A percentile compares a stretch with the other conserved stretches of the same genome.
Conservation (phyloP, 202 grass and related monocot species). For the Setaria viridis region DNA sequence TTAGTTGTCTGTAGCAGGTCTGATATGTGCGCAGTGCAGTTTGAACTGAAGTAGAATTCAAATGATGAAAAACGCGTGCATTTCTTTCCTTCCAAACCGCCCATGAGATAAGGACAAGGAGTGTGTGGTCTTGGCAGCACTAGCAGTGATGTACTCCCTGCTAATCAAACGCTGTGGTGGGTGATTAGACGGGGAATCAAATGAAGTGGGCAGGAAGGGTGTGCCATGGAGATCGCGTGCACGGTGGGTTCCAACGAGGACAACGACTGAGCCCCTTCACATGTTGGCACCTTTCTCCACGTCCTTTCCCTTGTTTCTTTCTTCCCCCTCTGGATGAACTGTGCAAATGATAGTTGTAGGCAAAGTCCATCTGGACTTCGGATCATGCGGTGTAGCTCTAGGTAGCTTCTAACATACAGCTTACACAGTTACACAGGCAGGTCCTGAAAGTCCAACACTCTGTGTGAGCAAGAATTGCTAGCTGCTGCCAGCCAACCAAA, state of each 20-base stretch:
- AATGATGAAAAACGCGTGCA: too few relatives aligned
- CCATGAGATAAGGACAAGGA: too few relatives aligned
- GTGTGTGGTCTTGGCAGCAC: too few relatives aligned
- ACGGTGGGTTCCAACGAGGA: slow-evolving; percentile 17
- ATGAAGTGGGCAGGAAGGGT: too few relatives aligned
- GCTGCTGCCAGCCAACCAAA: not conserved
- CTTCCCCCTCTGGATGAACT: not conserved
- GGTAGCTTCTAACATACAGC: not conserved
- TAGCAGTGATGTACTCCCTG: too few relatives aligned
- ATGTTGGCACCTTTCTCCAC: not conserved
- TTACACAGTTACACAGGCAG: not conserved
- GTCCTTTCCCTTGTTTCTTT: not conserved
- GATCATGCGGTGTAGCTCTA: not conserved
- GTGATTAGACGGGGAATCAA: too few relatives aligned
- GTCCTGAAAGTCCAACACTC: not conserved
- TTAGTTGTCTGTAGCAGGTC: too few relatives aligned
- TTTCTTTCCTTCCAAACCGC: too few relatives aligned
- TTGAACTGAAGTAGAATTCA: too few relatives aligned
- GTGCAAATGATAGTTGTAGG: not conserved
- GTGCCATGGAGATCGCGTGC: slow-evolving; percentile 5
- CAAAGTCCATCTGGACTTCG: not conserved
- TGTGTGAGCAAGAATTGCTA: not conserved
- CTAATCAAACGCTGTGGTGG: too few relatives aligned
- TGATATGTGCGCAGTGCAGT: too few relatives aligned
- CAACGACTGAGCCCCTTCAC: slow-evolving; percentile 2